Evolutionary conservation across 2,329 filamentous ascomycete species (phyloP).

Genomic region (Elsinoe ampelina): DNA sequence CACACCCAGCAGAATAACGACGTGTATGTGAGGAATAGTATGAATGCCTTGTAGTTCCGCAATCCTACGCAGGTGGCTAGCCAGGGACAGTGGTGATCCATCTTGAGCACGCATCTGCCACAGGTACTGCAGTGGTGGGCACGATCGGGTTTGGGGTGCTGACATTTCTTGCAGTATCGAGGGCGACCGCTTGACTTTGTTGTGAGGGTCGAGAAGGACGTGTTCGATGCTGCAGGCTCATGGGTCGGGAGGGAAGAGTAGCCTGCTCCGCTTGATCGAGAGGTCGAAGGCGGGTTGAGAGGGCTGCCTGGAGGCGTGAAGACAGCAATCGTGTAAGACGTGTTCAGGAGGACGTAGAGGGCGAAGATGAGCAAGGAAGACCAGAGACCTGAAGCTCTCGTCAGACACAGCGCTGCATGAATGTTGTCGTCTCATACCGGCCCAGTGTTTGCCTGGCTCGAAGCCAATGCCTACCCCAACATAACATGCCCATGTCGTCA

Average conservation of each 20-base stretch:
- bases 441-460: constrained; percentile 37
- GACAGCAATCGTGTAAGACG: constrained; percentile 84
- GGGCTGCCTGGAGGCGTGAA: constrained; percentile 80
- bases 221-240: constrained; percentile 4
- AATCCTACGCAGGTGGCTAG: constrained; percentile 90
- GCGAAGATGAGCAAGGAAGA: constrained; percentile 47
- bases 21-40: constrained; percentile 86
- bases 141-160: constrained; percentile 86
- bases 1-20: constrained; percentile 74
- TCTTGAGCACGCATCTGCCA: constrained; percentile 89
- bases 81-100: constrained; percentile 99
- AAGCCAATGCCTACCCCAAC: constrained; percentile 68
- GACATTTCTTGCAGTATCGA: constrained; percentile 96
- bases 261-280: constrained; percentile 1
- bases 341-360: constrained; percentile 72
- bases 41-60: constrained; percentile 89
- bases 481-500: constrained; percentile 93
- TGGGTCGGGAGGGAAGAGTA: constrained; percentile 18
- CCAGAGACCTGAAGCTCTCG: not conserved
- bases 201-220: constrained; percentile 58
- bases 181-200: constrained; percentile 83
- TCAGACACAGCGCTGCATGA: constrained; percentile 9
- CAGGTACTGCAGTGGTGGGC: constrained; percentile 96
- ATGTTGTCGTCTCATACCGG: constrained; percentile 26
- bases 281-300: constrained; percentile 22